Conservation (phyloP, 495 filamentous ascomycete species). For the Zalerion maritima region DNA sequence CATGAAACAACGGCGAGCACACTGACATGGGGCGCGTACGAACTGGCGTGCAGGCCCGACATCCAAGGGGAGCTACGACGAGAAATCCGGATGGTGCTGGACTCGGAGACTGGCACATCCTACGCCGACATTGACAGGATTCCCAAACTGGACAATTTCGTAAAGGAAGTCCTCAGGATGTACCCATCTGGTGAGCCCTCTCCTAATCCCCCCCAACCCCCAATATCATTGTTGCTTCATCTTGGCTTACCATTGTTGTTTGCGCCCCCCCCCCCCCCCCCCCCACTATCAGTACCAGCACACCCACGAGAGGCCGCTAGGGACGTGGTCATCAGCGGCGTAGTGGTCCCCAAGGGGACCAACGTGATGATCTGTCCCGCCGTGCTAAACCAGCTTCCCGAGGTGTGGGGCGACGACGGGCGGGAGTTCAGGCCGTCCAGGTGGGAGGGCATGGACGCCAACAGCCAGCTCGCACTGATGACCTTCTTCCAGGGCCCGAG, state of each 20-base stretch:
- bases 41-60: slow-evolving; percentile 17
- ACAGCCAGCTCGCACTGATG: slow-evolving; percentile 20
- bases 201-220: too few relatives aligned
- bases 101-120: slow-evolving; percentile 1
- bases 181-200: too few relatives aligned
- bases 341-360: slow-evolving; percentile 17
- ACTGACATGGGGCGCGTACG: slow-evolving; percentile 20
- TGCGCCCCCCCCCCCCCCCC: too few relatives aligned
- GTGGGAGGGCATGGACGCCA: slow-evolving; percentile 20
- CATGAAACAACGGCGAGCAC: slow-evolving; percentile 27
- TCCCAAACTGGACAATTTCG: too few relatives aligned
- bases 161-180: too few relatives aligned
- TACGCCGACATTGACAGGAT: slow-evolving; percentile 17
- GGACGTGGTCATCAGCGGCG: slow-evolving; percentile 14
- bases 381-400: slow-evolving; percentile 12
- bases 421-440: slow-evolving; percentile 18
- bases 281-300: slow-evolving; percentile 21
- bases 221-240: too few relatives aligned
- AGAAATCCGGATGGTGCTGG: slow-evolving; percentile 12
- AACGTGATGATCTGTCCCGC: slow-evolving; percentile 15
- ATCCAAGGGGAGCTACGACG: slow-evolving; percentile 14
- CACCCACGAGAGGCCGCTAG: slow-evolving; percentile 11
- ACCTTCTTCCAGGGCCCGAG: slow-evolving; percentile 25
- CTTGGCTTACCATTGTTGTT: too few relatives aligned
- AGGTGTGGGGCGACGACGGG: slow-evolving; percentile 19